These are phyloP conservation scores for Fusarium oxysporum DNA, from an alignment of 2,329 filamentous ascomycete species.

Conservation along the genomic window DNA sequence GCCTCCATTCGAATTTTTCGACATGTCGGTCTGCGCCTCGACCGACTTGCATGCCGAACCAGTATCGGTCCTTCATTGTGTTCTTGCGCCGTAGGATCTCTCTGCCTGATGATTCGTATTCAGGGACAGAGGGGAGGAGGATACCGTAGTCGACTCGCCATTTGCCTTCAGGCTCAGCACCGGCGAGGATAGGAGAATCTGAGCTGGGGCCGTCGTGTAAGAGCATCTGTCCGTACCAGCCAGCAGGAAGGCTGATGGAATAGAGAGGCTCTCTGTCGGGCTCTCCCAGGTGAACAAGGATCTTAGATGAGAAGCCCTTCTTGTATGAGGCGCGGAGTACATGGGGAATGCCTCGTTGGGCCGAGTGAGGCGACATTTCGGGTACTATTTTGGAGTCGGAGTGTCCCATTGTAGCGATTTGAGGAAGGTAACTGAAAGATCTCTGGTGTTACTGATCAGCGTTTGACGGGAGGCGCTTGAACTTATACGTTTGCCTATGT, in stretches of 20 bases:
- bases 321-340: constrained; percentile 14
- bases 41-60: constrained; percentile 15
- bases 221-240: constrained; percentile 15
- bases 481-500: fast-evolving
- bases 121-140: constrained; percentile 1
- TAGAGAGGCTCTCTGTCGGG: constrained; percentile 4
- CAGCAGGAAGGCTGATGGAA: neutral
- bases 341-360: neutral
- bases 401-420: constrained; percentile 5
- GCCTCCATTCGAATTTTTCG: constrained; percentile 28
- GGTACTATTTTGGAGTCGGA: constrained; percentile 1
- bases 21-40: neutral
- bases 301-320: constrained; percentile 7
- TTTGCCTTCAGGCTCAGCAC: neutral
- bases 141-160: constrained; percentile 12
- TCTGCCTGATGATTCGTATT: neutral
- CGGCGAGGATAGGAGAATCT: neutral
- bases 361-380: neutral
- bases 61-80: neutral
- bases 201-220: constrained; percentile 5
- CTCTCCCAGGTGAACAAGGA: constrained; percentile 10
- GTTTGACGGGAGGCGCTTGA: too few species aligned
- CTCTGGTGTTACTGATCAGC: neutral
- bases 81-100: constrained; percentile 4
- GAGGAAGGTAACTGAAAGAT: neutral